Base-by-base conservation (phyloP, 2,329 filamentous ascomycete genomes). In the Fusarium sp. region DNA sequence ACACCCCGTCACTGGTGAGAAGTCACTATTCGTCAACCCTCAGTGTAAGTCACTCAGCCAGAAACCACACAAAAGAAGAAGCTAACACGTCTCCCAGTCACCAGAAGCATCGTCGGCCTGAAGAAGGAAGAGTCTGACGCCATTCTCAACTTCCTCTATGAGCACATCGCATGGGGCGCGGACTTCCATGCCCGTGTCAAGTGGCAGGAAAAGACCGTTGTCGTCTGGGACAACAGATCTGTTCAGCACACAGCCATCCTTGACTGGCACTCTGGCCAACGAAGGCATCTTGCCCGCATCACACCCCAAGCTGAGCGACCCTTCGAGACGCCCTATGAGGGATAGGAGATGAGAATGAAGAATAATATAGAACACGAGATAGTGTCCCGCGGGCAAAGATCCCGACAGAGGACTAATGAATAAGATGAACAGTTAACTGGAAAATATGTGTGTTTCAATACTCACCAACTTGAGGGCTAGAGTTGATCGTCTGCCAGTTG, bases 51-150 rank as follows among this genome's bases (percentile, higher is more conserved):
- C 41, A 7, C 5, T 13, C 5, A n/a, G 19, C 3, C 3, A 12
- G 7, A 19, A 13, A 1, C 6, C 7, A 5, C 0, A 4, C 26
- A 5, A 5, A 11, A 2, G 7, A 9, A 49, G 31, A 42, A 0
- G 12, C 40, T 57, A 25, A 54, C 38, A 35, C 15, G 3, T 0
- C n/a, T 2, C 4, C 2, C 53, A 91, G 88, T 95, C 78, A 94
- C 91, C 5, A 88, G 91, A 46, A 83, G 88, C 28, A 94, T 96
- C 50, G 85, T 94, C 2, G 92, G 91, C 11, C 85, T 89, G 71
- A 96, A 96, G 78, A 91, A 92, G 73, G 92, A 96, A 72, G 93
- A 96, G 73, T 92, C 88, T 2, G 92, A 96, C 64, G 83, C 83
- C 43, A 79, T 93, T 9, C 82, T 93, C 52, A 87, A 91, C 71